phyloP scores from a whole-genome alignment of 768 basidiomycete species.

The Mycena alexandri region DNA sequence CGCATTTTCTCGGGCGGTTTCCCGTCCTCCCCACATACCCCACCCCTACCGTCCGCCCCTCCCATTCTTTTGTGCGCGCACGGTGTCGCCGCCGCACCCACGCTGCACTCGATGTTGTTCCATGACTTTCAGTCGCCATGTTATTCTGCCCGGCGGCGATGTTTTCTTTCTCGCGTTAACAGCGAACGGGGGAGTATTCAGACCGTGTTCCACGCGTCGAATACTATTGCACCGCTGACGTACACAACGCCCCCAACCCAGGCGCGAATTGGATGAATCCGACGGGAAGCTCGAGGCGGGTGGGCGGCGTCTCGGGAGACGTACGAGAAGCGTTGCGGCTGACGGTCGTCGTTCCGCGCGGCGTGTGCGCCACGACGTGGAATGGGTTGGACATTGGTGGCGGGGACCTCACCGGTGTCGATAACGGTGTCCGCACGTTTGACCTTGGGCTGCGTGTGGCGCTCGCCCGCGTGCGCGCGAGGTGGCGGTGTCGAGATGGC shows the following conservation, averaged over 20 bases:
- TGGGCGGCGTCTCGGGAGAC: constrained; percentile 73
- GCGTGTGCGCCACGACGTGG: constrained; percentile 72
- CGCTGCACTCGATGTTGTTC: too few relatives aligned
- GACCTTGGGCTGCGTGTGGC: constrained; percentile 50
- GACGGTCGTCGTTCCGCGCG: constrained; percentile 72
- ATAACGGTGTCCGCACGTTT: constrained; percentile 57
- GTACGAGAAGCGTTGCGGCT: constrained; percentile 69
- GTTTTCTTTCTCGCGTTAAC: too few relatives aligned
- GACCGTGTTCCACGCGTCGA: constrained; percentile 62
- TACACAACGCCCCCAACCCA: constrained; percentile 78
- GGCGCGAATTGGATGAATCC: constrained; percentile 77
- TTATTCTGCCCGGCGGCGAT: too few relatives aligned
- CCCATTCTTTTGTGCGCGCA: too few relatives aligned
- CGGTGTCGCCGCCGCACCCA: too few relatives aligned
- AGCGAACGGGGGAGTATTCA: constrained; percentile 82
- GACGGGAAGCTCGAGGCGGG: constrained; percentile 60
- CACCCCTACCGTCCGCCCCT: too few relatives aligned
- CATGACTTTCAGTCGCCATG: too few relatives aligned
- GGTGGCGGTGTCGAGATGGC: constrained; percentile 82
- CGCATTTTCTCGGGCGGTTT: too few relatives aligned
- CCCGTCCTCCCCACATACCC: too few relatives aligned
- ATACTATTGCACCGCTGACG: constrained; percentile 78
- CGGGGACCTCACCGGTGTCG: constrained; percentile 46
- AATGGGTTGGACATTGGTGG: constrained; percentile 67
- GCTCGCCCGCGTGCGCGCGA: constrained; percentile 48